These are phyloP conservation scores for Neurospora sp. DNA, from an alignment of 495 filamentous ascomycete genomes.

Conservation along the genomic window DNA sequence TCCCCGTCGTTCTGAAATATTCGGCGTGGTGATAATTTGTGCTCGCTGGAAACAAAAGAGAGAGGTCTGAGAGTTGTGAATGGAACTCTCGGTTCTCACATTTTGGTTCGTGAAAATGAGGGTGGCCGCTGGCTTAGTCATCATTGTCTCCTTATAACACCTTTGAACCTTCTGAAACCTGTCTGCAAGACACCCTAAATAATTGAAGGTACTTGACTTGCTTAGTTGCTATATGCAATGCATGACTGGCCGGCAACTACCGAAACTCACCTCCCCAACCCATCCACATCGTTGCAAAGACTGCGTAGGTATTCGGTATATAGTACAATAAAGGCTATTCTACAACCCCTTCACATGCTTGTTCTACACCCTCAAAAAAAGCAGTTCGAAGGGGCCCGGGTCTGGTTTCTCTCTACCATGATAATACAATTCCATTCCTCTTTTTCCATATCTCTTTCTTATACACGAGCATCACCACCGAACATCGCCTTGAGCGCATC, in stretches of 20 bases:
- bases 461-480: not conserved
- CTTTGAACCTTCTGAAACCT: not conserved
- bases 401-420: not conserved
- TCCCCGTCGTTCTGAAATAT: constrained; percentile 32
- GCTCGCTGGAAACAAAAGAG: constrained; percentile 18
- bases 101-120: not conserved
- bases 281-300: not conserved
- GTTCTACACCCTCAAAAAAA: not conserved
- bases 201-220: not conserved
- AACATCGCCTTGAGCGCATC: not conserved
- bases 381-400: not conserved
- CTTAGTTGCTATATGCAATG: not conserved
- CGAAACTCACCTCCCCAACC: not conserved
- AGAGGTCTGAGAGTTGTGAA: not conserved
- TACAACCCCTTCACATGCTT: not conserved
- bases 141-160: not conserved
- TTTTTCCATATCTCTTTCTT: not conserved
- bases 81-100: not conserved
- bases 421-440: not conserved
- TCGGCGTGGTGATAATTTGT: constrained; percentile 26
- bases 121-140: not conserved
- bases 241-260: not conserved
- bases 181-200: not conserved
- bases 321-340: not conserved
- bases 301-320: not conserved